Base-by-base conservation (phyloP, 768 basidiomycete species). In the Leccinum sublutescens region DNA sequence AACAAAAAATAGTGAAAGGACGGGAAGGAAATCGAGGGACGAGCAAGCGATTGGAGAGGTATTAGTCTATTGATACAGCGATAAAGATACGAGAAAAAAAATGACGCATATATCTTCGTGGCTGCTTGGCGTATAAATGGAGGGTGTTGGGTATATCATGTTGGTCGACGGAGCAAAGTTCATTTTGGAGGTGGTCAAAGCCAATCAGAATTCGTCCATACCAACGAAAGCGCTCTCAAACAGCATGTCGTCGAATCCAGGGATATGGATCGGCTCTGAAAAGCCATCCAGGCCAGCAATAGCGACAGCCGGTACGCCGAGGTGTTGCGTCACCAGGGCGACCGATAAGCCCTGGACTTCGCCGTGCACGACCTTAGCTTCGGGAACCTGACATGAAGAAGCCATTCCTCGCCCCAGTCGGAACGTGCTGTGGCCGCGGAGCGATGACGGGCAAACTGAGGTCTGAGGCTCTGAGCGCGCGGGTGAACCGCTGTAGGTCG, bases 401-500 rank as follows among this genome's bases (percentile, higher is more conserved):
- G 54, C 3, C 2, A 40, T 40, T 9, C 69, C 67, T 11, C 11
- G 50, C 5, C 0, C 49, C 55, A 0, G 27, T 50, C 5, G 58
- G 38, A 2, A 45, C 56, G 12, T 64, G 64, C 36, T 71, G 69
- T 2, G 68, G 71, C 21, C 63, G 67, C 1, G 71, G 74, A 15
- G 74, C 74, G 17, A 64, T 23, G n/a, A 75, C 27, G 0, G 73
- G 73, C 0, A 74, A 61, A 14, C 63, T 53, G 50, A 63, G 64
- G 14, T 25, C 23, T 25, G 23, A 25, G 23, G 23, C 23, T 76
- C 73, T 2, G 74, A 69, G 0, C 61, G 73, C 0, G 74, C 66
- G 0, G 79, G 79, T 0, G 80, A 81, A 1, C 77, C 77, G 1
- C 78, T 76, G 64, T 80, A 81, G 5, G 74, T 68, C 2, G 80